Base-by-base conservation (phyloP, 768 basidiomycete species). In the Mycena alexandri region DNA sequence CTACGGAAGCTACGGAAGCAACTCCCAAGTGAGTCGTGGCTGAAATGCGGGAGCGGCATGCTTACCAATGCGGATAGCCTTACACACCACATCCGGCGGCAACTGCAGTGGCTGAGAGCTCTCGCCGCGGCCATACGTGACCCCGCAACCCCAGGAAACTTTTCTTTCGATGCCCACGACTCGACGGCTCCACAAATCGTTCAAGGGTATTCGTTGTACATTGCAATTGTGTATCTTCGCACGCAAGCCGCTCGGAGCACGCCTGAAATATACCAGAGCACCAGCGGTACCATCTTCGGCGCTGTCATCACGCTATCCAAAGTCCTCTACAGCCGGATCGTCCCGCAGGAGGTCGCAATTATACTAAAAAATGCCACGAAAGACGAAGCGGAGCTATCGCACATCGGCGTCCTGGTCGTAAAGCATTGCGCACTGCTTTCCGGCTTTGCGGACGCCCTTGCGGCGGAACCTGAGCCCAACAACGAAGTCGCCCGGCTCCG, bases 141-240 rank as follows among this genome's bases (percentile, higher is more conserved):
- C 24, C 61, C 67, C 19, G 16, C 48, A 14, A 21, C 22, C 6
- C 65, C 51, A 5, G 50, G 24, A 0, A 51, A n/a, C n/a, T 68
- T 68, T 44, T 63, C 67, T 6, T 29, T 68, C 34, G 61, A 63
- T 4, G 24, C 61, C 10, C 61, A 58, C 2, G 67, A 68, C 44
- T 38, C 67, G n/a, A 3, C 34, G 1, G 67, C 67, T 4, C 67
- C 67, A 14, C 61, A 57, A 25, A 48, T 68, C 10, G 61, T 68
- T 19, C 67, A 68, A 33, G 67, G 67, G 1, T 68, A 68, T n/a
- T 68, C 61, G 0, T 17, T 68, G 1, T 68, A 68, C 61, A 48
- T 68, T 22, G 67, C 67, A 21, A 68, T 63, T 41, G 67, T 68
- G 11, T 68, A 68, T 29, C 61, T 68, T 1, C 67, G 67, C 42